Conservation (phyloP, 148 eudicot genomes). For the Persicaria tinctoria region DNA sequence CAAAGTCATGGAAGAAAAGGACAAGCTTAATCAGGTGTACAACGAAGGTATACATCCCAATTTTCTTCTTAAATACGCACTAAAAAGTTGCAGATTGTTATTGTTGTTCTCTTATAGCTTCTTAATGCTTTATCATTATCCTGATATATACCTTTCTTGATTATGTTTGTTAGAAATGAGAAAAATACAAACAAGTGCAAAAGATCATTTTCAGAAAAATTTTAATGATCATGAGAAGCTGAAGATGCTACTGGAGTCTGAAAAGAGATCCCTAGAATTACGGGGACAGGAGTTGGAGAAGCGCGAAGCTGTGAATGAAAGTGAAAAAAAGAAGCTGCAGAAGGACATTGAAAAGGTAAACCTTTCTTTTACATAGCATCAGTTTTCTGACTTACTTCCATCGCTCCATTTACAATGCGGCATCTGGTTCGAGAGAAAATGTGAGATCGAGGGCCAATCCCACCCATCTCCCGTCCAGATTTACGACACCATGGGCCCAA, state of each 20-base stretch:
- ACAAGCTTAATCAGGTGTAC: constrained; percentile 69
- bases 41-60: constrained; percentile 50
- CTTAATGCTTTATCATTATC: background rate
- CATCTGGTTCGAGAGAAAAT: no score
- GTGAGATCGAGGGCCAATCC: no score
- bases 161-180: constrained; percentile 48
- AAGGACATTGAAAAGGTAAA: constrained; percentile 81
- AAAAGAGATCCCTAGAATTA: constrained; percentile 56
- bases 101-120: background rate
- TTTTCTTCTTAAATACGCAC: background rate
- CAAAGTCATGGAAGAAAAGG: constrained; percentile 63
- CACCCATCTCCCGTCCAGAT: no score
- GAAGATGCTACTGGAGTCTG: constrained; percentile 62
- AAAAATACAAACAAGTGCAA: constrained; percentile 73
- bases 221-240: constrained; percentile 76
- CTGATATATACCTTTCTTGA: background rate
- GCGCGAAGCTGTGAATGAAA: constrained; percentile 80
- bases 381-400: background rate
- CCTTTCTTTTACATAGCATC: background rate
- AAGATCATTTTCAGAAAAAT: constrained; percentile 75
- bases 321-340: constrained; percentile 60
- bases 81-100: background rate
- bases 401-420: no score
- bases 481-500: no score
- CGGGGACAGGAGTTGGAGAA: constrained; percentile 72